phyloP scores from a whole-genome alignment of 345 rosid species.

The Moricandia moricandioides region DNA sequence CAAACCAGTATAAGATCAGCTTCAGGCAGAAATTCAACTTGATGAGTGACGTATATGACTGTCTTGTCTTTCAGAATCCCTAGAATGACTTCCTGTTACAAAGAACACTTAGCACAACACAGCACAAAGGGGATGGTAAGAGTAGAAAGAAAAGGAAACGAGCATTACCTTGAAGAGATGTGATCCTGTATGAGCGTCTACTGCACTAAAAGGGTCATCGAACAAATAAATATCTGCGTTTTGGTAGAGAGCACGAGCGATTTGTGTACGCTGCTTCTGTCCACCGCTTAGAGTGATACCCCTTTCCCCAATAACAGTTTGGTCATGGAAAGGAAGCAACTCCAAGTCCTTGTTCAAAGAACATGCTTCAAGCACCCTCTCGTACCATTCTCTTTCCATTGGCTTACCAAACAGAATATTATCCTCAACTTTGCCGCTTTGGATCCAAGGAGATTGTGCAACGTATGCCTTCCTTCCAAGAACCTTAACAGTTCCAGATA shows the following conservation, averaged over 20 bases:
- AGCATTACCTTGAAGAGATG: neutral
- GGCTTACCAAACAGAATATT: neutral
- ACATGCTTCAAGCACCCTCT: neutral
- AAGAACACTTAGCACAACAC: neutral
- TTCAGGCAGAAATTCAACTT: slow-evolving; percentile 58
- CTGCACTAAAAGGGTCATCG: neutral
- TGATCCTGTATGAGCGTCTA: neutral
- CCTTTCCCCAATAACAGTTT: neutral
- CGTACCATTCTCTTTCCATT: neutral
- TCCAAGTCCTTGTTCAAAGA: neutral
- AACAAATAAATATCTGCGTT: neutral
- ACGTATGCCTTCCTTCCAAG: neutral
- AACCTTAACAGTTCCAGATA: neutral
- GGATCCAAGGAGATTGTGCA: neutral
- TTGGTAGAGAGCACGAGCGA: neutral
- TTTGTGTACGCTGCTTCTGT: neutral
- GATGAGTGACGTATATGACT: slow-evolving; percentile 65
- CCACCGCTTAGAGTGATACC: neutral
- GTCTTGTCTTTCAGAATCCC: slow-evolving; percentile 53
- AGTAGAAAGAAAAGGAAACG: neutral
- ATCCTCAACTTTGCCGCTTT: neutral
- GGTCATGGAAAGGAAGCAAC: neutral
- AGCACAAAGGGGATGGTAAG: neutral
- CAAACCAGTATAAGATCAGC: slow-evolving; percentile 67
- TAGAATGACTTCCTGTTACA: slow-evolving; percentile 54